Evolutionary conservation across 192 early-diverging fungal genomes (phyloP).

Genomic region (Coemansia sp.): DNA sequence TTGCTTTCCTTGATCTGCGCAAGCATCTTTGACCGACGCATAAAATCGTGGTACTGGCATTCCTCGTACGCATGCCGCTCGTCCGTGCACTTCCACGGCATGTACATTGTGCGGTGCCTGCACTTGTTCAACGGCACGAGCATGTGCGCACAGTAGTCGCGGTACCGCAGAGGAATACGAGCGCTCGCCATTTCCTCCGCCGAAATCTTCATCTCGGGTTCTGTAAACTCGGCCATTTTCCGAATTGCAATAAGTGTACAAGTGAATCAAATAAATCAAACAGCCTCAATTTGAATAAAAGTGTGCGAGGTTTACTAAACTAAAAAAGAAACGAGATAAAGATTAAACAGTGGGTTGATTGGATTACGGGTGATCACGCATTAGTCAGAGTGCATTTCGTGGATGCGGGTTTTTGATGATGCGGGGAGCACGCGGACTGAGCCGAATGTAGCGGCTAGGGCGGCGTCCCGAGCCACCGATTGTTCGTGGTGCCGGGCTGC

Average conservation of each 20-base stretch:
- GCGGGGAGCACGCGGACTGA: slow-evolving; percentile 20
- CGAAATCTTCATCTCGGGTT: slow-evolving; percentile 79
- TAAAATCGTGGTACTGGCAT: slow-evolving; percentile 91
- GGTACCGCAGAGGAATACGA: slow-evolving; percentile 79
- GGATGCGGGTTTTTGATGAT: slow-evolving; percentile 12
- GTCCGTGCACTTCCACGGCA: slow-evolving; percentile 93
- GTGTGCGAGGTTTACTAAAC: no score
- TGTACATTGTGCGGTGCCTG: slow-evolving; percentile 75
- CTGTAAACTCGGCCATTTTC: slow-evolving; percentile 41
- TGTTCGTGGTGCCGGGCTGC: slow-evolving; percentile 16
- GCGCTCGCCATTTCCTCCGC: slow-evolving; percentile 83
- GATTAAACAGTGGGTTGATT: background rate
- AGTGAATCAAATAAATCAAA: background rate
- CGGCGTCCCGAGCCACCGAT: slow-evolving; percentile 20
- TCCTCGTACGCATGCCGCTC: slow-evolving; percentile 88
- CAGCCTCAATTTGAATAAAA: background rate
- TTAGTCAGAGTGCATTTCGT: slow-evolving; percentile 13
- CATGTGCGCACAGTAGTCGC: slow-evolving; percentile 94
- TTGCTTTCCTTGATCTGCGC: slow-evolving; percentile 39
- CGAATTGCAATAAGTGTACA: background rate
- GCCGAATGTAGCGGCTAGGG: slow-evolving; percentile 14
- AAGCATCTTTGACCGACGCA: slow-evolving; percentile 50
- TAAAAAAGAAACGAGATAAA: no score
- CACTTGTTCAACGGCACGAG: slow-evolving; percentile 91
- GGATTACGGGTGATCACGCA: slow-evolving; percentile 9